Base-by-base conservation (phyloP, 768 basidiomycete genomes). In the Jaapia argillacea region DNA sequence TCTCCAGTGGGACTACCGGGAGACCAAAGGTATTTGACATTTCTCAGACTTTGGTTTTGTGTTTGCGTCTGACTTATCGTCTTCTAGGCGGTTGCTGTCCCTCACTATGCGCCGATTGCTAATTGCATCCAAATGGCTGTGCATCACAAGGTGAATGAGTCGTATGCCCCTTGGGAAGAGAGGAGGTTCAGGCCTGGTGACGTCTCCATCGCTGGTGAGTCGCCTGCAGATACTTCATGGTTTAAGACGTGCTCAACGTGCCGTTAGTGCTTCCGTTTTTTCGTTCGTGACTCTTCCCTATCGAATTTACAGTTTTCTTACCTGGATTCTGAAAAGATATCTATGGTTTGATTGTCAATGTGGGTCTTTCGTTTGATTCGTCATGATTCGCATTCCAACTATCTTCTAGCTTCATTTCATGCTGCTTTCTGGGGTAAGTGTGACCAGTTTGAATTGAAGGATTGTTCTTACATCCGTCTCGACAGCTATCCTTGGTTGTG, bases 1-100 rank as follows among this genome's bases (percentile, higher is more conserved):
- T 86, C 50, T 85, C 83, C 1, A 84, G 82, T 48, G 83, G 83
- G 5, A 86, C 83, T 20, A 86, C 84, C 13, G 82, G 82, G 56
- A 63, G 59, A 53, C 66, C 58, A 24, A 57, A 59, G 46, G 58
- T 57, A 31, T 20, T 27, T 6, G 33, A 16, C 20, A 35, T 31
- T 35, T 13, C 4, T 20, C 26, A 14, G 16, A 28, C 36, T 24
- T 50, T n/a, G 18, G 14, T 36, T 41, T 33, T 3, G 22, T 25
- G 65, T 63, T 62, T 41, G 63, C 60, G 50, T 63, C 66, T 36
- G 66, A 70, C n/a, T n/a, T 31, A 31, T 24, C 6, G 33, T 16
- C 21, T 10, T 12, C 6, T 25, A 80, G 80, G 85, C 81, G 6
- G 80, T 84, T 14, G 70, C 67, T 5, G 77, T 86, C 45, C 55